These are phyloP conservation scores for Pseudogymnoascus sp. DNA, from an alignment of 2,329 filamentous ascomycete species.

Conservation along the genomic window DNA sequence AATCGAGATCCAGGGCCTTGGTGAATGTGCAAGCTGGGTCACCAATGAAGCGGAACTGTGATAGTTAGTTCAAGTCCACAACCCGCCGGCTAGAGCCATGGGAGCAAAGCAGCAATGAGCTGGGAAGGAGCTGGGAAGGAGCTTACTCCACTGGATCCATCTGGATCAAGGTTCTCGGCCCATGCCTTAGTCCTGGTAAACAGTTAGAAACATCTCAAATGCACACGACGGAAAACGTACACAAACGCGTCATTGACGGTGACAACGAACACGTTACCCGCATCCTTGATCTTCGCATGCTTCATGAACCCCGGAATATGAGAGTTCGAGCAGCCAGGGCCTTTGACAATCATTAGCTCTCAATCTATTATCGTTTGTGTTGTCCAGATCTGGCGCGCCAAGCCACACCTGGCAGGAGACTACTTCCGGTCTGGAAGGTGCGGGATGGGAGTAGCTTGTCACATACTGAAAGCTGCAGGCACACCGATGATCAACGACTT, in stretches of 20 bases:
- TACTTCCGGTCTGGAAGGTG: slow-evolving; percentile 8
- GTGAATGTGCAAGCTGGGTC: slow-evolving; percentile 76
- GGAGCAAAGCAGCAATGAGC: neutral
- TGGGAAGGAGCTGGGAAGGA: slow-evolving; percentile 27
- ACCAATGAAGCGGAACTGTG: slow-evolving; percentile 77
- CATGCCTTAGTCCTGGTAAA: slow-evolving; percentile 75
- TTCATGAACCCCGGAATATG: slow-evolving; percentile 85
- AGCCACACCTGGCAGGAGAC: slow-evolving; percentile 2
- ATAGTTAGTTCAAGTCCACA: slow-evolving; percentile 9
- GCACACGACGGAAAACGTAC: slow-evolving; percentile 41
- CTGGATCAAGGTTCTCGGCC: slow-evolving; percentile 68
- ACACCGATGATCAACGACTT: slow-evolving; percentile 81
- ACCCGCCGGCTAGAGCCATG: neutral
- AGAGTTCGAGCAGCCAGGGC: slow-evolving; percentile 53
- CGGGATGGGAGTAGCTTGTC: neutral
- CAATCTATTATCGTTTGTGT: neutral
- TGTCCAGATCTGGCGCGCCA: slow-evolving; percentile 39
- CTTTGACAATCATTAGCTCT: slow-evolving; percentile 23
- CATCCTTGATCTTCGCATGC: slow-evolving; percentile 66
- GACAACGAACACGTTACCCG: slow-evolving; percentile 80
- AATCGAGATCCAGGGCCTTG: slow-evolving; percentile 71
- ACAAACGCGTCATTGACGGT: slow-evolving; percentile 93
- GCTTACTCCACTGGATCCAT: slow-evolving; percentile 66
- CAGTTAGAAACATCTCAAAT: slow-evolving; percentile 1
- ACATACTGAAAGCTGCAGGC: slow-evolving; percentile 64